Base-by-base conservation (phyloP, 2,329 filamentous ascomycete genomes). In the Fusarium fracticaudum region DNA sequence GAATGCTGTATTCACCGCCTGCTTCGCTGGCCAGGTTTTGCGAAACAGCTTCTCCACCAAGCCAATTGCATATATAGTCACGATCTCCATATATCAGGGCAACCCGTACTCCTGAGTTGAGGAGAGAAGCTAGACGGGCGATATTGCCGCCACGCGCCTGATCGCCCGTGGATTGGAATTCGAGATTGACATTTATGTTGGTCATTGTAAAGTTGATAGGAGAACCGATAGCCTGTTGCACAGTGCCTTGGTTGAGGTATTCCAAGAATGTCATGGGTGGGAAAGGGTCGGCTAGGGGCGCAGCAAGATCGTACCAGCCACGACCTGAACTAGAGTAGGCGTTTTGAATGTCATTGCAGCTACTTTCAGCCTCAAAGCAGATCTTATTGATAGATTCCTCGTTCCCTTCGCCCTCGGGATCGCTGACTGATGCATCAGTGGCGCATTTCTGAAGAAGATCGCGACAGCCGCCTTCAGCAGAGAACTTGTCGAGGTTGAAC, bases 21-120 rank as follows among this genome's bases (percentile, higher is more conserved):
- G 87, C 82, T 53, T 86, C 82, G 17, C 86, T 84, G 45, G 90
- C 86, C 1, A 94, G 84, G 11, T 87, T 86, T 8, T 94, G 85
- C 6, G 91, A 93, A 47, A 94, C 86, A 4, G 91, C 91, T 81
- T 96, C 88, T 41, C 93, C 94, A n/a, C 94, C 94, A 73, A 92
- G 85, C 82, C 92, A 91, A 79, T 91, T 91, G 80, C 89, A 91
- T 69, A 90, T 87, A 77, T 89, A 91, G 80, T 91, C 90, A 69
- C 88, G 82, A 77, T 91, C 89, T 33, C 89, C 89, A 79, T 96
- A 94, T 63, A 95, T 87, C 67, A 96, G 83, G 11, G 92, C 91
- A 22, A 96, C 88, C 17, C 90, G 91, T 24, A 94, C 88, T 20
- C 91, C 91, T 5, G 84, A 85, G 26, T 88, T 85, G 60, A 93